Percentiles rank a stretch among this genome's conserved stretches.
These are phyloP conservation scores for Coniochaeta sp. DNA, from an alignment of 2,329 filamentous ascomycete species.

Conservation along the genomic window DNA sequence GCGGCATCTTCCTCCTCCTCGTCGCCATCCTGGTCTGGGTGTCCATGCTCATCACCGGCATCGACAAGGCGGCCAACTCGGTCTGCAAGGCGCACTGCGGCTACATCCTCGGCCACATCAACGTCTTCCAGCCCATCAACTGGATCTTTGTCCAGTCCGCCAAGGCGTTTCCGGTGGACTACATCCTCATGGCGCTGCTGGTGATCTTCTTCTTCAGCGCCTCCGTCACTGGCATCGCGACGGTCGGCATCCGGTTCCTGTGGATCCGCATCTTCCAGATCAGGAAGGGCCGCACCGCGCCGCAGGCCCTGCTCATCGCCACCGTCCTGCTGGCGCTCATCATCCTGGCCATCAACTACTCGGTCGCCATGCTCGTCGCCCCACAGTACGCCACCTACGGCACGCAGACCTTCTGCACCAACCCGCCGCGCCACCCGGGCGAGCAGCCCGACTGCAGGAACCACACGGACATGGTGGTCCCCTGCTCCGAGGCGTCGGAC, in stretches of 20 bases:
- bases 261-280: conserved; percentile 94
- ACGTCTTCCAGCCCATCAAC: conserved; percentile 93
- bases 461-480: conserved; percentile 63
- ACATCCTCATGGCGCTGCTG: conserved; percentile 78
- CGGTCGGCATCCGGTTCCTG: conserved; percentile 88
- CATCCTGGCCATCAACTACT: conserved; percentile 86
- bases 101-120: conserved; percentile 80
- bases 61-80: conserved; percentile 95
- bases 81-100: conserved; percentile 86
- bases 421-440: conserved; percentile 53
- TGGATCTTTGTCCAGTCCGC: conserved; percentile 78
- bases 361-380: conserved; percentile 85
- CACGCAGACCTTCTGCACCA: conserved; percentile 87
- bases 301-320: conserved; percentile 84
- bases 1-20: conserved; percentile 70
- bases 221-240: conserved; percentile 78
- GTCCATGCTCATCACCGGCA: conserved; percentile 90
- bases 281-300: conserved; percentile 78
- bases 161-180: conserved; percentile 84
- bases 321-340: conserved; percentile 88
- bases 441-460: conserved; percentile 69
- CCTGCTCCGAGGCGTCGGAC: conserved; percentile 71
- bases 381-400: conserved; percentile 94
- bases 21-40: conserved; percentile 72
- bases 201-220: conserved; percentile 83